Percentiles rank a stretch among this genome's conserved stretches.
phyloP scores from a whole-genome alignment of 2,329 filamentous ascomycete species.

The Lithohypha guttulata region DNA sequence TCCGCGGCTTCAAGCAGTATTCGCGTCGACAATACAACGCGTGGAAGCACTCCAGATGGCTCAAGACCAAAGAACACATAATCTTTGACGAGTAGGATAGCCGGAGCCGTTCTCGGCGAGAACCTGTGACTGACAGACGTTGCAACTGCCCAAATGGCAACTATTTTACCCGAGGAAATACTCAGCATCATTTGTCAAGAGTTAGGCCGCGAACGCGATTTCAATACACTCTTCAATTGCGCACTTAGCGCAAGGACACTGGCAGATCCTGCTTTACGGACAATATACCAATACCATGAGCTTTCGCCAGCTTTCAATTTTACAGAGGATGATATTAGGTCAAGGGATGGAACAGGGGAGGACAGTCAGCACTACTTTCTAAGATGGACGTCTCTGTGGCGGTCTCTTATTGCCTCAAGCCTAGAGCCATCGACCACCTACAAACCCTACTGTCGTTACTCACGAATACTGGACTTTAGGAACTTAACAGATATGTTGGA shows the following conservation, averaged over 20 bases:
- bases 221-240: slow-evolving; percentile 50
- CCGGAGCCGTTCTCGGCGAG: no score
- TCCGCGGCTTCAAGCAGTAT: no score
- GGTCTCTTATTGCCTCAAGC: slow-evolving; percentile 56
- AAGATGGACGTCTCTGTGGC: slow-evolving; percentile 56
- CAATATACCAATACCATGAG: slow-evolving; percentile 49
- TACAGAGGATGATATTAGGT: slow-evolving; percentile 19
- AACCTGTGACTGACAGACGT: no score
- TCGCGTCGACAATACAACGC: no score
- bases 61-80: no score
- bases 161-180: slow-evolving; percentile 20
- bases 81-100: no score
- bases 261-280: slow-evolving; percentile 48
- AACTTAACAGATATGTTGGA: slow-evolving; percentile 51
- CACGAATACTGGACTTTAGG: slow-evolving; percentile 52
- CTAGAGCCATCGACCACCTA: slow-evolving; percentile 43
- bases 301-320: slow-evolving; percentile 19
- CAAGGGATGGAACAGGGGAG: slow-evolving; percentile 11
- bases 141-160: no score
- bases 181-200: slow-evolving; percentile 42
- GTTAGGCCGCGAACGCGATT: slow-evolving; percentile 46
- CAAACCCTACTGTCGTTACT: slow-evolving; percentile 60
- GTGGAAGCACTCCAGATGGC: no score
- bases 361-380: slow-evolving; percentile 39
- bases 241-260: slow-evolving; percentile 46